Conservation (phyloP, 208 protist genomes). For the Naegleria gruberi region DNA sequence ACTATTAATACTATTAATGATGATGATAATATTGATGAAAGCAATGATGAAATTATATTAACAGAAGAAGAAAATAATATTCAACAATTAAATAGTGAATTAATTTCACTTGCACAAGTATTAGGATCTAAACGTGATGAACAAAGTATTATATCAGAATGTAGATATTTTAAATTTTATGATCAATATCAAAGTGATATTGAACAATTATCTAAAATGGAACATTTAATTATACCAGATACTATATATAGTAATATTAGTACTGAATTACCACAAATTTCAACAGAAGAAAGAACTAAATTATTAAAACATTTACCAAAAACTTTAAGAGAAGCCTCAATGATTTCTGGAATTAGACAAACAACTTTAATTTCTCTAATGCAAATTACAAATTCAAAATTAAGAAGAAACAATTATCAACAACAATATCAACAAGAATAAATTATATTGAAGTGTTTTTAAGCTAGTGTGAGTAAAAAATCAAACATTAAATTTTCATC, state of each 20-base stretch:
- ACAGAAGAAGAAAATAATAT: neutral
- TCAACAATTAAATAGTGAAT: neutral
- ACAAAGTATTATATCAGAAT: neutral
- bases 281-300: slow-evolving; percentile 43
- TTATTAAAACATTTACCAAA: slow-evolving; percentile 29
- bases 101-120: neutral
- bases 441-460: too few species aligned
- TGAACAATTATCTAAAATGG: slow-evolving; percentile 28
- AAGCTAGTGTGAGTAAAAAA: too few species aligned
- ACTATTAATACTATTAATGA: neutral
- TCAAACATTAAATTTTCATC: too few species aligned
- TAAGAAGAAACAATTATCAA: too few species aligned
- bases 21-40: neutral
- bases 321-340: slow-evolving; percentile 34
- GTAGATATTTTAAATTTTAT: slow-evolving; percentile 32
- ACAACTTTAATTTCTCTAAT: neutral
- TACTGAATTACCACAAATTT: slow-evolving; percentile 19
- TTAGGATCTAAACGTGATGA: slow-evolving; percentile 12
- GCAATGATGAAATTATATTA: neutral
- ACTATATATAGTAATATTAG: slow-evolving; percentile 42
- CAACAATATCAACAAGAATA: too few species aligned
- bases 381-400: neutral
- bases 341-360: slow-evolving; percentile 37
- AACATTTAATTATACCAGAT: slow-evolving; percentile 25
- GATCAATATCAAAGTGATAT: slow-evolving; percentile 37